phyloP scores from a whole-genome alignment of 257 asterid species.

The Lantana camara region DNA sequence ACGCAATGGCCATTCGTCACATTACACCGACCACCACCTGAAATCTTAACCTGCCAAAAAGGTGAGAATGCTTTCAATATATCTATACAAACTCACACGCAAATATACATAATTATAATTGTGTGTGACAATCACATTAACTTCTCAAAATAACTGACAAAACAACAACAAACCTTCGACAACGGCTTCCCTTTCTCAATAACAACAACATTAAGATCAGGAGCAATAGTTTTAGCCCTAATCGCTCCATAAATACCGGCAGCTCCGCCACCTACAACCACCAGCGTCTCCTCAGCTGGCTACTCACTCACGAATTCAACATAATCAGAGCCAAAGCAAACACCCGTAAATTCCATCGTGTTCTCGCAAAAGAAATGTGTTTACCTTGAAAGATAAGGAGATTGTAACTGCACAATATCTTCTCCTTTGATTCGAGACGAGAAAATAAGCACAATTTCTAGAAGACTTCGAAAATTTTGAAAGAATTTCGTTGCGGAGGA shows the following conservation, averaged over 20 bases:
- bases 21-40: slow-evolving; percentile 98
- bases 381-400: slow-evolving; percentile 53
- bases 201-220: slow-evolving; percentile 71
- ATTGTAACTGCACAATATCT: slow-evolving; percentile 41
- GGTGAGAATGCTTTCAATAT: not conserved
- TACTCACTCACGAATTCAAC: slow-evolving; percentile 28
- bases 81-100: not conserved
- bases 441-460: slow-evolving; percentile 29
- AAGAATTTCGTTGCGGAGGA: slow-evolving; percentile 31
- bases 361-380: not conserved
- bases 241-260: slow-evolving; percentile 96
- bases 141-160: not conserved
- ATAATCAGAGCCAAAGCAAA: not conserved
- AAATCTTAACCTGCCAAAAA: slow-evolving; percentile 81
- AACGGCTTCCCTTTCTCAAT: slow-evolving; percentile 89
- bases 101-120: no score
- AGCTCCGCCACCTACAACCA: slow-evolving; percentile 97
- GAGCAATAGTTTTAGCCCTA: slow-evolving; percentile 87
- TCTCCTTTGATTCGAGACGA: slow-evolving; percentile 37
- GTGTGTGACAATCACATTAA: not conserved
- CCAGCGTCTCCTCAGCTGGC: slow-evolving; percentile 64
- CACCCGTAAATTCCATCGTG: not conserved
- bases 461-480: slow-evolving; percentile 33
- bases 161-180: slow-evolving; percentile 63
- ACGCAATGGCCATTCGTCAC: slow-evolving; percentile 84